Evolutionary conservation across 108 stramenopile species (phyloP).

Genomic region (Nannochloropsis oceanica): DNA sequence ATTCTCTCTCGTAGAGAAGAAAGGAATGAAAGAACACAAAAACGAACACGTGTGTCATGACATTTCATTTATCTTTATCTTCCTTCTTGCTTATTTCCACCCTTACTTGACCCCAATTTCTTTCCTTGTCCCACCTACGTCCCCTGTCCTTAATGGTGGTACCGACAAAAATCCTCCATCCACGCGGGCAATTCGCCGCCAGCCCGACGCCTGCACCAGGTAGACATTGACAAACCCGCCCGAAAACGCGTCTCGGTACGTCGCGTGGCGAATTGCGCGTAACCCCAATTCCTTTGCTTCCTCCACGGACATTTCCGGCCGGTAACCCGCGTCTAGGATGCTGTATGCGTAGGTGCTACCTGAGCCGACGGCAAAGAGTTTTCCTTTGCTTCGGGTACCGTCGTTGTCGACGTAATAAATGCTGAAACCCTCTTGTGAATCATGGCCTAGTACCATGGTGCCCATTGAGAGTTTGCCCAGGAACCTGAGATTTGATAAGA

Average conservation of each 20-base stretch:
- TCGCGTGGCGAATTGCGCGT: slow-evolving; percentile 24
- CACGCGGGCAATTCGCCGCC: slow-evolving; percentile 3
- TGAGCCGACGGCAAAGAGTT: slow-evolving; percentile 27
- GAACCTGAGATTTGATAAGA: not conserved
- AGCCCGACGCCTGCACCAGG: slow-evolving; percentile 20
- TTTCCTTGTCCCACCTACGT: no score
- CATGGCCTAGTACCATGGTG: slow-evolving; percentile 43
- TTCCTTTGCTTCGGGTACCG: slow-evolving; percentile 10
- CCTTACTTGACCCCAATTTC: no score
- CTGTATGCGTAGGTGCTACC: slow-evolving; percentile 34
- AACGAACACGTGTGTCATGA: no score
- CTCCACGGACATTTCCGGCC: slow-evolving; percentile 5
- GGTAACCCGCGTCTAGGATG: slow-evolving; percentile 22
- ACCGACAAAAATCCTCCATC: slow-evolving; percentile 15
- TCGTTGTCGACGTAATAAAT: slow-evolving; percentile 31
- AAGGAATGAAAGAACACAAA: no score
- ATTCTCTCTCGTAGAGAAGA: no score
- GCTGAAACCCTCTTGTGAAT: not conserved
- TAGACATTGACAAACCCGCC: slow-evolving; percentile 30
- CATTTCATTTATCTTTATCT: no score
- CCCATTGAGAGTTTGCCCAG: slow-evolving; percentile 15
- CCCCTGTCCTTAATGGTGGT: not conserved
- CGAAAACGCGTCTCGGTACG: slow-evolving; percentile 23
- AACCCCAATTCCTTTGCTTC: slow-evolving; percentile 15
- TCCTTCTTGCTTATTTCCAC: no score